These are phyloP conservation scores for Epichloe typhina DNA, from an alignment of 2,329 filamentous ascomycete genomes.

Conservation along the genomic window DNA sequence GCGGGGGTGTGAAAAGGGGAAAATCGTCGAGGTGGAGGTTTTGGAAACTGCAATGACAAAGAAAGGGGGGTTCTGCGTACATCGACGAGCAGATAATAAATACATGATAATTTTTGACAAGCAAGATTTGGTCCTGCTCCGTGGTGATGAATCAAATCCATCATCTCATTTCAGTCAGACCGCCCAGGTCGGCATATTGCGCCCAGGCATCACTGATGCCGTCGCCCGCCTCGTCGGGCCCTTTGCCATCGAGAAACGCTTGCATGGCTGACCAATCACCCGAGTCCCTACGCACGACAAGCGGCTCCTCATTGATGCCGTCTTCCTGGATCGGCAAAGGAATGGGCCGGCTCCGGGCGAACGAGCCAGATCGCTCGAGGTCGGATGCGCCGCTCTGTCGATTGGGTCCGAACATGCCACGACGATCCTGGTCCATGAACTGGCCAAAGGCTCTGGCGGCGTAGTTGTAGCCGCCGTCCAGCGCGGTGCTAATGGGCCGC, in stretches of 20 bases:
- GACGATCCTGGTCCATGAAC: conserved; percentile 11
- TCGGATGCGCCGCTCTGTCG: conserved; percentile 14
- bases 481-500: conserved; percentile 16
- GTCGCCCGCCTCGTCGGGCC: conserved; percentile 8
- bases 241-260: conserved; percentile 19
- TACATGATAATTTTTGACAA: neutral
- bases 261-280: conserved; percentile 26
- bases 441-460: conserved; percentile 14
- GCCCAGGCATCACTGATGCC: conserved; percentile 26
- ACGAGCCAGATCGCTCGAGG: conserved; percentile 11
- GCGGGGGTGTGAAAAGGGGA: too few species aligned
- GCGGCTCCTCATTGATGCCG: conserved; percentile 15
- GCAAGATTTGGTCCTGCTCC: neutral
- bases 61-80: too few species aligned
- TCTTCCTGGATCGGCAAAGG: conserved; percentile 8
- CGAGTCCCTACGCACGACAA: conserved; percentile 14
- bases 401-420: conserved; percentile 7
- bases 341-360: conserved; percentile 8
- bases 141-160: neutral
- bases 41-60: too few species aligned
- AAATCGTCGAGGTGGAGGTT: too few species aligned
- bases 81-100: neutral
- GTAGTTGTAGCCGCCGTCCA: conserved; percentile 16
- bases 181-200: conserved; percentile 33
- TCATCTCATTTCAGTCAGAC: conserved; percentile 26